Base-by-base conservation (phyloP, 2,329 filamentous ascomycete genomes). In the Teratosphaeria viscida region DNA sequence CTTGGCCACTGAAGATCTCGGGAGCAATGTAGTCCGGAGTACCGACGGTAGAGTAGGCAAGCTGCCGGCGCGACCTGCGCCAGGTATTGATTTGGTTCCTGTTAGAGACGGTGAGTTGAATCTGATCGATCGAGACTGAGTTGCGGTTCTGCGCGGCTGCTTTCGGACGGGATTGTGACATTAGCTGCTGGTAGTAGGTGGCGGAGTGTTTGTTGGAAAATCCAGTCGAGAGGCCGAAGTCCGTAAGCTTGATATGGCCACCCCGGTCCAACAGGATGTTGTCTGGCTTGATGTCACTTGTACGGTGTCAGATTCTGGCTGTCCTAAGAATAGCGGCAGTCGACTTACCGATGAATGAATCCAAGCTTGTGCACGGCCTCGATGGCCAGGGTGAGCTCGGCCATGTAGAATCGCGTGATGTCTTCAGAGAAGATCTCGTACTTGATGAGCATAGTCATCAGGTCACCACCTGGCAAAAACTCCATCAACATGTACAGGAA, bases 361-460 rank as follows among this genome's bases (percentile, higher is more conserved):
- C 94, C 94, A 65, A 97, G 83, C 75, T 95, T 96, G 77, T 99
- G 94, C 52, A 99, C 94, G 14, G 94, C 94, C 72, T 99, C 94
- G 66, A 99, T 97, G n/a, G 94, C 94, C 71, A 97, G 82, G 27
- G 96, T 90, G 68, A 97, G 92, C 75, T 99, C 92, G 27, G 94
- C 94, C 84, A 99, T 99, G 77, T 99, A 99, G 77, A 99, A 99
- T 19, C 94, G 86, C 34, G 94, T 99, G 66, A 99, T 97, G 67
- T 99, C 94, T 74, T 97, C 92, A 0, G 91, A 95, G 75, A 99
- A 99, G 74, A 99, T 96, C 74, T 99, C 94, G 72, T 99, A 99
- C 81, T 97, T 99, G 79, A 99, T 99, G 67, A 99, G 81, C 94
- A 99, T 99, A 3, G 94, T 99, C 94, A 99, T 99, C 74, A 99